Conservation (phyloP, 257 asterid species). For the Solanum ossicruentum region DNA sequence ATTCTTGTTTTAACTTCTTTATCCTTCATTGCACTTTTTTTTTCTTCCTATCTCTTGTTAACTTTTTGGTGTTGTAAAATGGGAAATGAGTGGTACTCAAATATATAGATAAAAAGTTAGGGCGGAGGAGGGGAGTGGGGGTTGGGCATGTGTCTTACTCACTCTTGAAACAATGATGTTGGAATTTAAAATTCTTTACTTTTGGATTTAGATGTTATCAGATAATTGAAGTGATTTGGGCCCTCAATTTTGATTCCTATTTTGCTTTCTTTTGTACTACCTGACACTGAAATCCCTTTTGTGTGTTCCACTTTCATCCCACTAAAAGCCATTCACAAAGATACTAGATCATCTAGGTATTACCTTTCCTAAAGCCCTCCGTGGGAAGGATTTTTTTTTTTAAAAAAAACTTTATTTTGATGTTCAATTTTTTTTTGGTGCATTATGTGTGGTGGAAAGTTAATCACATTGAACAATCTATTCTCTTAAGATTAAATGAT, state of each 20-base stretch:
- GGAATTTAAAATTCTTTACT: not conserved
- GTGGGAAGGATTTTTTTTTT: not conserved
- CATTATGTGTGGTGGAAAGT: not conserved
- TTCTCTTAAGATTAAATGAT: not conserved
- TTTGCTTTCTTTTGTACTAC: not conserved
- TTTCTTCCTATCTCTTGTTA: not conserved
- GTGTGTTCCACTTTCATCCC: not conserved
- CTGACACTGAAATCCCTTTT: not conserved
- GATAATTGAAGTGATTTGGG: not conserved
- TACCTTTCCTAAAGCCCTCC: not conserved
- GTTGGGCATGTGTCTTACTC: not conserved
- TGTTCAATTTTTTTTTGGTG: not conserved
- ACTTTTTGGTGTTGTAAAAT: not conserved
- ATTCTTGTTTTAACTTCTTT: constrained; percentile 17
- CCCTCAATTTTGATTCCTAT: not conserved
- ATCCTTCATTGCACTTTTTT: constrained; percentile 13
- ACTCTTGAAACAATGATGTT: not conserved
- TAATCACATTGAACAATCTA: not conserved
- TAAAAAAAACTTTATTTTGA: no score
- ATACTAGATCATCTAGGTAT: not conserved
- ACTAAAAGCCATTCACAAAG: not conserved
- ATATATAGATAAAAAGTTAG: not conserved
- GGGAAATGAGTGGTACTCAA: not conserved
- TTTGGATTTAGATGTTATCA: not conserved
- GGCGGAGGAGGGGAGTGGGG: not conserved